Percentiles rank a stretch among this genome's conserved stretches.
These are phyloP conservation scores for Trichosporon sp. DNA, from an alignment of 1,284 basidiomycete genomes.

Conservation along the genomic window DNA sequence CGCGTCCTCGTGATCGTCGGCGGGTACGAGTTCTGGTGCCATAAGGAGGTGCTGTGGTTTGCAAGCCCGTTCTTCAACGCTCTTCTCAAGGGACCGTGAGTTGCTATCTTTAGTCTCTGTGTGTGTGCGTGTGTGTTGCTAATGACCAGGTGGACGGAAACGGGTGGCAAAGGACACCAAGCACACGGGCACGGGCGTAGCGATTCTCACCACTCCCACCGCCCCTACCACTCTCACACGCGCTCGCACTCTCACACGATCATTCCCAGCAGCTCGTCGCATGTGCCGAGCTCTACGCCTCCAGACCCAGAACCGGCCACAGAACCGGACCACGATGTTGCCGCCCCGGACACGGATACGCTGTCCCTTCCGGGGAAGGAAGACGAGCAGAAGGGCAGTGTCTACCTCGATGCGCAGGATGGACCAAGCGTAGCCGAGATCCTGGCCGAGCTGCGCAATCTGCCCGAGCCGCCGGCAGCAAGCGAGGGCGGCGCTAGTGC, in stretches of 20 bases:
- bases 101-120: neutral
- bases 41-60: slow-evolving; percentile 54
- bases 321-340: neutral
- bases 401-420: slow-evolving; percentile 48
- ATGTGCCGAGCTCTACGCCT: neutral
- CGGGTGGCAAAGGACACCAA: slow-evolving; percentile 17
- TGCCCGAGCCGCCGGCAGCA: slow-evolving; percentile 34
- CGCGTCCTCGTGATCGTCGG: slow-evolving; percentile 51
- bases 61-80: slow-evolving; percentile 54
- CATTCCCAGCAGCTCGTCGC: neutral
- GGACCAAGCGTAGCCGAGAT: slow-evolving; percentile 41
- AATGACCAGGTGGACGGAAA: slow-evolving; percentile 13
- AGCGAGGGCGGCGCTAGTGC: neutral
- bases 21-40: slow-evolving; percentile 52
- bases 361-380: neutral
- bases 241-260: neutral
- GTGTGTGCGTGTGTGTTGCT: neutral
- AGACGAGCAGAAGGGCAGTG: slow-evolving; percentile 33
- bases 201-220: neutral
- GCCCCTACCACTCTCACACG: neutral
- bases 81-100: slow-evolving; percentile 50
- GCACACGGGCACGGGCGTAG: neutral
- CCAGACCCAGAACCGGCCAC: neutral
- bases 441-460: slow-evolving; percentile 42
- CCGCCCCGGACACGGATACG: slow-evolving; percentile 12